phyloP scores from a whole-genome alignment of 768 basidiomycete genomes.

The Chlorophyllum brunneum region DNA sequence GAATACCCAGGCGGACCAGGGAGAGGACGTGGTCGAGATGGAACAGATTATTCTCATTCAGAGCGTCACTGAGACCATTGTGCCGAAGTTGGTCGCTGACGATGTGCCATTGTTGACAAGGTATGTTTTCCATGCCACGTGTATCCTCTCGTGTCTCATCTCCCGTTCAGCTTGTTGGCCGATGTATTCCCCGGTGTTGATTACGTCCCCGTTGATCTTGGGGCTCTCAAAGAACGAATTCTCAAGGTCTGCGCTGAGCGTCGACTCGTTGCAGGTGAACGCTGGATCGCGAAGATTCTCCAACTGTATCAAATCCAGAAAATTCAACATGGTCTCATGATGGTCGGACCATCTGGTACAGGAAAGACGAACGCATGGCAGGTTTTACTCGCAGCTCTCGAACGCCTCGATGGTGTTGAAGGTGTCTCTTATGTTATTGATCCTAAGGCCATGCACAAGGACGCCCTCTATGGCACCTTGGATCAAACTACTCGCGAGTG shows the following conservation, averaged over 20 bases:
- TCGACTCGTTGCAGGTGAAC: conserved; percentile 80
- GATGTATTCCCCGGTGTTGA: conserved; percentile 98
- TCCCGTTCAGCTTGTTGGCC: conserved; percentile 65
- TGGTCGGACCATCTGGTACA: conserved; percentile 96
- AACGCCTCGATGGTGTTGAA: conserved; percentile 87
- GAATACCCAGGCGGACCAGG: conserved; percentile 33
- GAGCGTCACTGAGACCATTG: conserved; percentile 97
- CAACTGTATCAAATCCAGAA: conserved; percentile 99
- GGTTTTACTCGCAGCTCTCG: conserved; percentile 85
- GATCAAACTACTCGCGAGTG: conserved; percentile 98
- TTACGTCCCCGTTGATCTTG: conserved; percentile 85
- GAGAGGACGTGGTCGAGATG: conserved; percentile 36
- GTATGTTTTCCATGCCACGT: conserved; percentile 35
- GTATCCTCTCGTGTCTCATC: conserved; percentile 11
- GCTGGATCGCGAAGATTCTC: conserved; percentile 93
- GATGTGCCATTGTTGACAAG: conserved; percentile 93
- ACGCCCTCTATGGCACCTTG: conserved; percentile 93
- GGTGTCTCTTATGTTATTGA: conserved; percentile 96
- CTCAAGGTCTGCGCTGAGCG: conserved; percentile 81
- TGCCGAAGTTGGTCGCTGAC: conserved; percentile 95
- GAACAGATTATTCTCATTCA: conserved; percentile 98
- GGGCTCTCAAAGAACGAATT: conserved; percentile 82
- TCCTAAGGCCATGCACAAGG: conserved; percentile 99
- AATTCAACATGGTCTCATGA: conserved; percentile 99
- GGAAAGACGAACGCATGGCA: conserved; percentile 99